Conservation (phyloP, 768 basidiomycete genomes). For the Lactarius quietus region DNA sequence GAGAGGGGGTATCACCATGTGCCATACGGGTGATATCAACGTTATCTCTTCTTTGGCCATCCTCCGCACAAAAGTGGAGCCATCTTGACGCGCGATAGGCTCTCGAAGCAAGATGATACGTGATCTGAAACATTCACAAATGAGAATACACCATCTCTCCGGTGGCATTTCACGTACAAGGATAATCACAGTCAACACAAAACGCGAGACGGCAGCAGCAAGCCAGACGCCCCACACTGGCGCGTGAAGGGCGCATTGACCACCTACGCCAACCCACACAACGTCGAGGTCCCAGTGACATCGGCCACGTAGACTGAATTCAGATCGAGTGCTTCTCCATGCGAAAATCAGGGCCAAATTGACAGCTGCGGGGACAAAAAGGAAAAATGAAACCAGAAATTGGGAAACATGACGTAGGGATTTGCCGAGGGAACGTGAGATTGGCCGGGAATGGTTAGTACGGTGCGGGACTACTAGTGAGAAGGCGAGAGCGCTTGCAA, state of each 20-base stretch:
- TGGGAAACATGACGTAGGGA: slow-evolving; percentile 40
- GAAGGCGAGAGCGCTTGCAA: slow-evolving; percentile 19
- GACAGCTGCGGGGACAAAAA: slow-evolving; percentile 50
- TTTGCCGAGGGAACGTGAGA: slow-evolving; percentile 32
- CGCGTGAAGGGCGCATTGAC: slow-evolving; percentile 31
- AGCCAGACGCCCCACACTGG: slow-evolving; percentile 55
- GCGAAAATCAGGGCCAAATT: slow-evolving; percentile 53
- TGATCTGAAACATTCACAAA: slow-evolving; percentile 5
- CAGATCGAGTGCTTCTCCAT: slow-evolving; percentile 46
- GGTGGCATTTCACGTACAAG: slow-evolving; percentile 43
- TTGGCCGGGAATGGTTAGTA: slow-evolving; percentile 31
- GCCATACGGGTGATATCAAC: not conserved
- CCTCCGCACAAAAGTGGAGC: slow-evolving; percentile 2
- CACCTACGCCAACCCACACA: slow-evolving; percentile 50
- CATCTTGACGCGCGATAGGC: not conserved
- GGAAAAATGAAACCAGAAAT: slow-evolving; percentile 39
- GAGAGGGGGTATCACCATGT: not conserved
- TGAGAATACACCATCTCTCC: not conserved
- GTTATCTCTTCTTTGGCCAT: slow-evolving; percentile 5
- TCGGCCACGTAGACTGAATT: slow-evolving; percentile 40
- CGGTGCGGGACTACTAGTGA: slow-evolving; percentile 39
- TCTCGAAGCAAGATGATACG: slow-evolving; percentile 4
- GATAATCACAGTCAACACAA: slow-evolving; percentile 48
- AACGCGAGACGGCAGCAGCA: slow-evolving; percentile 47
- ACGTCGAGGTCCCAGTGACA: slow-evolving; percentile 66